phyloP scores from a whole-genome alignment of 495 filamentous ascomycete genomes.

The Penicillium roqueforti region DNA sequence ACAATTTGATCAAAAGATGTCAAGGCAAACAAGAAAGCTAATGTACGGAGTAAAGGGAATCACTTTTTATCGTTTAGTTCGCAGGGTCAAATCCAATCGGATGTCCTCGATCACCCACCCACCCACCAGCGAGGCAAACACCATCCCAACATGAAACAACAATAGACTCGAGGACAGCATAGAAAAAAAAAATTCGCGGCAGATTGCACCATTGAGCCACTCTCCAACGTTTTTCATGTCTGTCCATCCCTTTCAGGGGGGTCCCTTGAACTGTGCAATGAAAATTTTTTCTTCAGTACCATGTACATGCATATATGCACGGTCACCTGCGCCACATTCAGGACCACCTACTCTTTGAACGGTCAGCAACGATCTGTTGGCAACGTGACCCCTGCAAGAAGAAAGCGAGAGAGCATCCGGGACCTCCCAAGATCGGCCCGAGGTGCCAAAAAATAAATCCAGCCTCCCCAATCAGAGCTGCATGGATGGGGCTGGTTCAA shows the following conservation, averaged over 20 bases:
- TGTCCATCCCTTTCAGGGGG: conserved; percentile 14
- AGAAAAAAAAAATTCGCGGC: not conserved
- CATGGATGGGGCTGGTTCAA: conserved; percentile 7
- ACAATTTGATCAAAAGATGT: not conserved
- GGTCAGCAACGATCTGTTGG: conserved; percentile 3
- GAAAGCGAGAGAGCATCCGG: conserved; percentile 14
- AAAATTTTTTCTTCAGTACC: conserved; percentile 14
- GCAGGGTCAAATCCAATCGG: conserved; percentile 14
- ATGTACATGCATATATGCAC: conserved; percentile 18
- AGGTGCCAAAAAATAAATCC: conserved; percentile 8
- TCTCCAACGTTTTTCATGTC: conserved; percentile 1
- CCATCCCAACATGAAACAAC: conserved; percentile 6
- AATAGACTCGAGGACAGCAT: not conserved
- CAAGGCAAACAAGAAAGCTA: conserved; percentile 2
- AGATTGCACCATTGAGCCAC: conserved; percentile 2
- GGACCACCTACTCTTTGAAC: conserved; percentile 8
- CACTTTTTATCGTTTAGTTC: conserved; percentile 17
- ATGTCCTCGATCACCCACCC: conserved; percentile 1
- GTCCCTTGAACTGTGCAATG: conserved; percentile 6
- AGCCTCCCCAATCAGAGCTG: conserved; percentile 22
- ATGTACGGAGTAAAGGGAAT: conserved; percentile 14
- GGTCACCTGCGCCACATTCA: conserved; percentile 18
- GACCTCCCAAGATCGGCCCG: conserved; percentile 17
- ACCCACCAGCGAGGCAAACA: conserved; percentile 4
- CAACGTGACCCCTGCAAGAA: conserved; percentile 17